Conservation (phyloP, 768 basidiomycete genomes). For the Tricholoma bakamatsutake region DNA sequence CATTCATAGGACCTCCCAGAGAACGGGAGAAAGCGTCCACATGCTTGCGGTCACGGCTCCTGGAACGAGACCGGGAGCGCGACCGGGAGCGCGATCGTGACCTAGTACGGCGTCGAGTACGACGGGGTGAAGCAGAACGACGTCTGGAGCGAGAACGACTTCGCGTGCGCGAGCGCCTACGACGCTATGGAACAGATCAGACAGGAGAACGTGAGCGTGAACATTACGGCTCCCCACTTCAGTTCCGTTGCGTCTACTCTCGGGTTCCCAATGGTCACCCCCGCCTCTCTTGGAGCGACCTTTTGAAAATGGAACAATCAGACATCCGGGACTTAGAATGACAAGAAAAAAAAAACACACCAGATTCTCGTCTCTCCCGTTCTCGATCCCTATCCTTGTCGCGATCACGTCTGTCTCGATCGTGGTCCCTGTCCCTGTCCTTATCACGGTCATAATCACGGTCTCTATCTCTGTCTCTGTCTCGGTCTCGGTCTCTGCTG, state of each 20-base stretch:
- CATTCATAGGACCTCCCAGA: slow-evolving; percentile 86
- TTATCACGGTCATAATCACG: slow-evolving; percentile 31
- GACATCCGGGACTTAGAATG: neutral
- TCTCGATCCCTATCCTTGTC: slow-evolving; percentile 46
- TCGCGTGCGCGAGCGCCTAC: slow-evolving; percentile 62
- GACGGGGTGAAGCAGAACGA: slow-evolving; percentile 61
- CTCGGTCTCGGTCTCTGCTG: slow-evolving; percentile 40
- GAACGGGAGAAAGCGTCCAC: slow-evolving; percentile 70
- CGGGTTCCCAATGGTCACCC: slow-evolving; percentile 83
- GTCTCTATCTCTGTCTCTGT: slow-evolving; percentile 38
- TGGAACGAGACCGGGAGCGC: slow-evolving; percentile 50
- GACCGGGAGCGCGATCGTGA: slow-evolving; percentile 43
- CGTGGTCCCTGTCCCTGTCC: slow-evolving; percentile 32
- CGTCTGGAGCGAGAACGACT: slow-evolving; percentile 65
- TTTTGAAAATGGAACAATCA: slow-evolving; percentile 11
- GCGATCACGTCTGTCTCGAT: slow-evolving; percentile 31
- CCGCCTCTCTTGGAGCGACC: slow-evolving; percentile 39
- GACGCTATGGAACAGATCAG: slow-evolving; percentile 37
- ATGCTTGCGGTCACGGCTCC: slow-evolving; percentile 47
- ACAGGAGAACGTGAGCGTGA: slow-evolving; percentile 1
- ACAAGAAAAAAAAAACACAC: slow-evolving; percentile 26
- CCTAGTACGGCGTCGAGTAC: slow-evolving; percentile 61
- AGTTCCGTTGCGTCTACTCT: slow-evolving; percentile 50
- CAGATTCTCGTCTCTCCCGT: slow-evolving; percentile 49
- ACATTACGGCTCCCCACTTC: slow-evolving; percentile 44